Percentiles rank a stretch among this genome's conserved stretches.
Conservation (phyloP, 1,284 basidiomycete genomes). For the Papiliotrema laurentii region DNA sequence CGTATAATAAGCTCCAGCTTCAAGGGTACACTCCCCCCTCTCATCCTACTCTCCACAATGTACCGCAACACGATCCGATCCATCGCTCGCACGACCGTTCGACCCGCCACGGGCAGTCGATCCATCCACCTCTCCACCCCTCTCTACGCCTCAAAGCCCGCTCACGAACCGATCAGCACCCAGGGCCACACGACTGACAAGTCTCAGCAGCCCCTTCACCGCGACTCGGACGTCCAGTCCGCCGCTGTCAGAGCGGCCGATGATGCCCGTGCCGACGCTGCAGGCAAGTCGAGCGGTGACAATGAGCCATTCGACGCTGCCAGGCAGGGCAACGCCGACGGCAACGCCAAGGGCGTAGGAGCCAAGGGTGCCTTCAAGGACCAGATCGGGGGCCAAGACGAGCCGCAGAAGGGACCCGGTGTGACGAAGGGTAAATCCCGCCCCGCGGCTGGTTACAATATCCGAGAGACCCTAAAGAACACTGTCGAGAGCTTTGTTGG, state of each 20-base stretch:
- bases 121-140: constrained; percentile 3
- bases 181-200: constrained; percentile 36
- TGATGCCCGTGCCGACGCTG: constrained; percentile 18
- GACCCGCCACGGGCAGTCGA: background rate
- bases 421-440: constrained; percentile 30
- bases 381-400: constrained; percentile 35
- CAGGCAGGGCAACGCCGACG: constrained; percentile 20
- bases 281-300: constrained; percentile 12
- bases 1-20: background rate
- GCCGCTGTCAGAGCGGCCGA: constrained; percentile 21
- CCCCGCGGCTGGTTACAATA: constrained; percentile 18
- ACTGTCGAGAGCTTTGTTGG: constrained; percentile 12
- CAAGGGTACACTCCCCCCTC: background rate
- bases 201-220: constrained; percentile 17
- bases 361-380: constrained; percentile 19
- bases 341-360: constrained; percentile 20
- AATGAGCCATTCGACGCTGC: constrained; percentile 28
- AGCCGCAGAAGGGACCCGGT: constrained; percentile 6
- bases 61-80: background rate
- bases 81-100: background rate
- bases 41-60: background rate
- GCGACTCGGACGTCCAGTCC: constrained; percentile 28
- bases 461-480: constrained; percentile 18
- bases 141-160: constrained; percentile 1
- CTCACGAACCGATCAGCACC: constrained; percentile 10